These are phyloP conservation scores for Mortierella antarctica DNA, from an alignment of 192 early-diverging fungal species.

Conservation along the genomic window DNA sequence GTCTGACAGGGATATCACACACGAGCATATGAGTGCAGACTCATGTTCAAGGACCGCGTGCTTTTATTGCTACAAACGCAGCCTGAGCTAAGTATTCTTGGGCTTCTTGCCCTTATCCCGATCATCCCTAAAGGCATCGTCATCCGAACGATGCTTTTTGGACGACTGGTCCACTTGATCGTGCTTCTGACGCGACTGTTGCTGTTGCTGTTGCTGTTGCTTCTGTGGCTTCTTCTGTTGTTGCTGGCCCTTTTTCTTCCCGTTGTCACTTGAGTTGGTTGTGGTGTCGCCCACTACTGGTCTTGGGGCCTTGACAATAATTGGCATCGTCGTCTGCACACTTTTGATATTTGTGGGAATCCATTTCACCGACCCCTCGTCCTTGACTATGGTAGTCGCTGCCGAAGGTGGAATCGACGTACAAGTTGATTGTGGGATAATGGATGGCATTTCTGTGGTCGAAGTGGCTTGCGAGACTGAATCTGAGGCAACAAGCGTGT, in stretches of 20 bases:
- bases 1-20: too few relatives aligned
- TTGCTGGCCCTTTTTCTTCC: neutral
- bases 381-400: neutral
- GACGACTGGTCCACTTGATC: neutral
- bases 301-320: conserved; percentile 27
- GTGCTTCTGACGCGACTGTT: conserved; percentile 3
- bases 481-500: too few relatives aligned
- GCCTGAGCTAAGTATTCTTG: neutral
- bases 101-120: neutral
- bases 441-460: neutral
- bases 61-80: too few relatives aligned
- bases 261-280: neutral
- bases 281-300: neutral
- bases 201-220: neutral
- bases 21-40: too few relatives aligned
- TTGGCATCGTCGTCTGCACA: conserved; percentile 40
- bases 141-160: neutral
- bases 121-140: neutral
- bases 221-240: conserved; percentile 11
- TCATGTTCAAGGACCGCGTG: too few relatives aligned
- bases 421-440: neutral
- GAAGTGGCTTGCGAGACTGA: neutral
- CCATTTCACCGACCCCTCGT: neutral
- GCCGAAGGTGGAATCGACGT: neutral
- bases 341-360: conserved; percentile 41